A percentile compares a stretch with the other conserved stretches of the same genome.
Evolutionary conservation across 768 basidiomycete species (phyloP).

Genomic region (Auricularia heimuer): DNA sequence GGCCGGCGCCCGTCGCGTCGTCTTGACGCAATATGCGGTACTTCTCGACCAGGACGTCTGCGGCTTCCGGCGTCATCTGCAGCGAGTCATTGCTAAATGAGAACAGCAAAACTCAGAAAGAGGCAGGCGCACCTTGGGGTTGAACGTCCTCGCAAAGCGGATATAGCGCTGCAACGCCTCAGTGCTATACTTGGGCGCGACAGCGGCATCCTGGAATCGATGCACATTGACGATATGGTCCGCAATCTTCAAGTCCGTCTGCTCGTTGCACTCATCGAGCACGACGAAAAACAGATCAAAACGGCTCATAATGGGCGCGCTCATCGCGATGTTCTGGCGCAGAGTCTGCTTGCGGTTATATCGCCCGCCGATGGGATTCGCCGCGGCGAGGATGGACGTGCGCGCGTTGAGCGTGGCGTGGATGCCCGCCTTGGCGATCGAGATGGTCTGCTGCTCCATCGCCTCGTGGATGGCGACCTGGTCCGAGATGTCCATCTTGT

Average conservation of each 20-base stretch:
- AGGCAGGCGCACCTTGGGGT: constrained; percentile 64
- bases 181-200: constrained; percentile 94
- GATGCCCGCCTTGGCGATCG: constrained; percentile 97
- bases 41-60: constrained; percentile 89
- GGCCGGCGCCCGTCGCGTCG: constrained; percentile 76
- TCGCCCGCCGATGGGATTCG: constrained; percentile 93
- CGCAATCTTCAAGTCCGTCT: constrained; percentile 86
- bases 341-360: constrained; percentile 93
- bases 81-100: constrained; percentile 2
- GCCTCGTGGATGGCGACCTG: constrained; percentile 99
- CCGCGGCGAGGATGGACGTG: constrained; percentile 94
- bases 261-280: constrained; percentile 91
- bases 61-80: constrained; percentile 87
- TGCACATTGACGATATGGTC: constrained; percentile 97
- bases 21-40: constrained; percentile 88
- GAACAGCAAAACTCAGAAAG: neutral
- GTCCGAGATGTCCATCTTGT: constrained; percentile 99
- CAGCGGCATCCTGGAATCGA: constrained; percentile 88
- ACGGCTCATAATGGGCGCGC: constrained; percentile 97
- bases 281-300: constrained; percentile 98
- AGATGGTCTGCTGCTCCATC: constrained; percentile 99
- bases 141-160: constrained; percentile 93
- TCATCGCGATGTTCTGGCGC: constrained; percentile 92
- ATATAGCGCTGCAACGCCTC: constrained; percentile 96
- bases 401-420: constrained; percentile 97